Percentiles rank a stretch among this genome's conserved stretches.
Conservation (phyloP, 306 rosid genomes). For the Sphenostylis stenocarpa region DNA sequence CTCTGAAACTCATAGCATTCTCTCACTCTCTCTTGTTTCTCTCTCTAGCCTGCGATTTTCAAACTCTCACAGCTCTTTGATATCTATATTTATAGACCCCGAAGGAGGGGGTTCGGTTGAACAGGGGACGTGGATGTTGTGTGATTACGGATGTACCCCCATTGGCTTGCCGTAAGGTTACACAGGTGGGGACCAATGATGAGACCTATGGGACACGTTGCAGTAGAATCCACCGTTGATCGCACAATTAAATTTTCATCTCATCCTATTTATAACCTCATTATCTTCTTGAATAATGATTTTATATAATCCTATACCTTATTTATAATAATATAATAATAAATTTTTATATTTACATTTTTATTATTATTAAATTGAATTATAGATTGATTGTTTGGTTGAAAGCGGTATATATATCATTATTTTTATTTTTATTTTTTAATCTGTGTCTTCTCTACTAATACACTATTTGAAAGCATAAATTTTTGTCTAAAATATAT, state of each 20-base stretch:
- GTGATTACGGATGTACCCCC: conserved; percentile 35
- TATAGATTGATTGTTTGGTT: no score
- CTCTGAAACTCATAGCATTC: background rate
- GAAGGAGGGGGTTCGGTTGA: conserved; percentile 24
- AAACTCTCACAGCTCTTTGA: conserved; percentile 3
- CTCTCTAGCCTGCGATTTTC: conserved; percentile 24
- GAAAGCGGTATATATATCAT: no score
- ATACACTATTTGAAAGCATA: no score
- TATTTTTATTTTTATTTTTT: no score
- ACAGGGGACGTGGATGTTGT: conserved; percentile 11
- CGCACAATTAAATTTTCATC: background rate
- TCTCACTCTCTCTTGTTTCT: conserved; percentile 14
- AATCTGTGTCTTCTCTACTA: no score
- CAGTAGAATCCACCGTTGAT: background rate
- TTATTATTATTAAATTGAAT: no score
- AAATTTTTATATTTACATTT: no score
- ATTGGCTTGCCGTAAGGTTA: background rate
- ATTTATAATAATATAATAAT: no score
- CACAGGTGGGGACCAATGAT: background rate
- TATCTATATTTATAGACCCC: conserved; percentile 29
- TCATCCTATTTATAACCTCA: background rate
- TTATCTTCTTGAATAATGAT: no score
- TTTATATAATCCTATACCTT: no score
- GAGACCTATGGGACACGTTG: background rate
- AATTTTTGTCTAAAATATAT: no score